A percentile compares a stretch with the other conserved stretches of the same genome.
Evolutionary conservation across 2,329 filamentous ascomycete genomes (phyloP).

Genomic region (Xylariales sp.): DNA sequence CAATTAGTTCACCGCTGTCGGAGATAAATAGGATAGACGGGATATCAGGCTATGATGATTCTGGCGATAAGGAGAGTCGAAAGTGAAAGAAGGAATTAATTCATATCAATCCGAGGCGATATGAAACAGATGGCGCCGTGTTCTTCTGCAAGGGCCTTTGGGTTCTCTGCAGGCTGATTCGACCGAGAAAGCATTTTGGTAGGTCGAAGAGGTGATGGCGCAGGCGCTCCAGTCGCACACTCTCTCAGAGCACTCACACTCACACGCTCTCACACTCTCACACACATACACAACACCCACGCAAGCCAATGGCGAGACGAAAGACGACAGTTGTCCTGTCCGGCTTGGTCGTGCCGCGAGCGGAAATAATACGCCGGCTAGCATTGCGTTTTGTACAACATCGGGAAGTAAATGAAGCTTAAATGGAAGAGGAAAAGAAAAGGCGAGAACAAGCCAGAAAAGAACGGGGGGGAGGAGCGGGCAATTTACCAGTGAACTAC

Average conservation of each 20-base stretch:
- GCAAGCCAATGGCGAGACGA: constrained; percentile 25
- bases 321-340: constrained; percentile 15
- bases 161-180: constrained; percentile 22
- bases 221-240: constrained; percentile 24
- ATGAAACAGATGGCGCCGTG: constrained; percentile 27
- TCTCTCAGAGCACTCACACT: constrained; percentile 21
- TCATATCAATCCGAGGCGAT: constrained; percentile 21
- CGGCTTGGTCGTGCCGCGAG: constrained; percentile 21
- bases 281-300: constrained; percentile 12
- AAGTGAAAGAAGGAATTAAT: constrained; percentile 7
- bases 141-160: constrained; percentile 35
- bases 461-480: not conserved
- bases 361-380: constrained; percentile 30
- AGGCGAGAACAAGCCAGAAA: constrained; percentile 6
- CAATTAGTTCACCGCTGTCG: constrained; percentile 24
- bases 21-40: not conserved
- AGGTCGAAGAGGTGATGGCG: constrained; percentile 21
- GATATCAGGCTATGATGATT: not conserved
- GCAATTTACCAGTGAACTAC: constrained; percentile 10
- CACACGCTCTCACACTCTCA: not conserved
- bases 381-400: constrained; percentile 34
- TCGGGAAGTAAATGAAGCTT: constrained; percentile 38
- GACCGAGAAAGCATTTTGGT: constrained; percentile 13
- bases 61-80: constrained; percentile 5
- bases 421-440: constrained; percentile 15